phyloP scores from a whole-genome alignment of 1,139 yeast species.

The Saccharomyces pastorianus region DNA sequence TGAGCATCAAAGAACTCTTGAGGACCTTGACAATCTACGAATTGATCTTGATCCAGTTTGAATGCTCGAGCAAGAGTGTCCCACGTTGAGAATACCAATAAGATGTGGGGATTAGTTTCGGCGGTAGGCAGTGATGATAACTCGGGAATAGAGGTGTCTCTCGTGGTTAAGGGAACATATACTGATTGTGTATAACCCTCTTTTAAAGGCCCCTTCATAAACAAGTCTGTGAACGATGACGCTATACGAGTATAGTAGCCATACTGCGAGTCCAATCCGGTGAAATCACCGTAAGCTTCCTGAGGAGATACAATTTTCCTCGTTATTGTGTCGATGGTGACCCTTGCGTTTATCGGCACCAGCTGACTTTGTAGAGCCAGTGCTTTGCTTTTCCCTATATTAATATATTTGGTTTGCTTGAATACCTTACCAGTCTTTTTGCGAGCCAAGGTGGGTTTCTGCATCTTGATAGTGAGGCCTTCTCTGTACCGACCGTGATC shows the following conservation, averaged over 20 bases:
- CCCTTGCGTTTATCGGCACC: slow-evolving; percentile 72
- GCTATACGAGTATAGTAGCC: slow-evolving; percentile 75
- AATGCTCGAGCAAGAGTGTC: slow-evolving; percentile 48
- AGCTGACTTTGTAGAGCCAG: slow-evolving; percentile 52
- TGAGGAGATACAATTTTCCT: slow-evolving; percentile 61
- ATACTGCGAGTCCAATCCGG: slow-evolving; percentile 53
- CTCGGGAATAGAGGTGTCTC: not conserved
- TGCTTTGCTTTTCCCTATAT: slow-evolving; percentile 55
- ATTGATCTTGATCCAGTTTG: slow-evolving; percentile 37
- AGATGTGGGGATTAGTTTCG: slow-evolving; percentile 4
- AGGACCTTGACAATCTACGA: slow-evolving; percentile 37
- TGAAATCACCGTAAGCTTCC: slow-evolving; percentile 55
- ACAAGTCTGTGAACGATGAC: slow-evolving; percentile 50
- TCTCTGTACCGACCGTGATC: slow-evolving; percentile 40
- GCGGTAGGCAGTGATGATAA: not conserved
- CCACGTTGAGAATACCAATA: slow-evolving; percentile 60
- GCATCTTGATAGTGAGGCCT: slow-evolving; percentile 62
- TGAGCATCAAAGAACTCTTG: slow-evolving; percentile 64
- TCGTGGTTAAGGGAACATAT: slow-evolving; percentile 30
- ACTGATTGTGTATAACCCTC: slow-evolving; percentile 67
- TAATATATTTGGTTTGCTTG: slow-evolving; percentile 60
- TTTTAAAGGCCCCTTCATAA: slow-evolving; percentile 58
- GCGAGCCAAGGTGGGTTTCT: slow-evolving; percentile 32
- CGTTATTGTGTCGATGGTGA: slow-evolving; percentile 62
- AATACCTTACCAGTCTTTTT: slow-evolving; percentile 36